These are phyloP conservation scores for Termitomyces eurrhizus DNA, from an alignment of 768 basidiomycete genomes.

Conservation along the genomic window DNA sequence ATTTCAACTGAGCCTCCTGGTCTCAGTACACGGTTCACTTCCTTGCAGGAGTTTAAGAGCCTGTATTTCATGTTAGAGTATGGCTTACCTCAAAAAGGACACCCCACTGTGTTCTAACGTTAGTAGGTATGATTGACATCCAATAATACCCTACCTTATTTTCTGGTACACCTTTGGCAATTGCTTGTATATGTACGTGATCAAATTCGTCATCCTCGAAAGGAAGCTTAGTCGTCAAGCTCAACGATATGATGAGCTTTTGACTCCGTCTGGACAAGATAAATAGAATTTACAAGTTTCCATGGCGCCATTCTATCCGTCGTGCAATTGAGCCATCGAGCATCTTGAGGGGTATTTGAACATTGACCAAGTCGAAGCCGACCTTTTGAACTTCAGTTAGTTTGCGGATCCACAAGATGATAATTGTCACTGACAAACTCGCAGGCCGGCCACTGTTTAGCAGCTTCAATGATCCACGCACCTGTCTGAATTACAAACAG, in stretches of 20 bases:
- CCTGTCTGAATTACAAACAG: constrained; percentile 43
- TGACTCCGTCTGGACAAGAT: neutral
- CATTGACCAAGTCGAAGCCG: constrained; percentile 75
- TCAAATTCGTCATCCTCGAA: constrained; percentile 85
- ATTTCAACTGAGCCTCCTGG: constrained; percentile 71
- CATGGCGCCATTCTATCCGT: constrained; percentile 70
- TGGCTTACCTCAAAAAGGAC: constrained; percentile 56
- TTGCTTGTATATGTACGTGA: constrained; percentile 66
- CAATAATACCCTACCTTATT: constrained; percentile 49
- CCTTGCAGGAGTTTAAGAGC: constrained; percentile 35
- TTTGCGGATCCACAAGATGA: neutral
- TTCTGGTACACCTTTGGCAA: constrained; percentile 69
- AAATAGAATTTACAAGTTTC: constrained; percentile 58
- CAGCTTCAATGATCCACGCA: constrained; percentile 70
- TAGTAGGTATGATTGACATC: constrained; percentile 1
- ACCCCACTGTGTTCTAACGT: constrained; percentile 48
- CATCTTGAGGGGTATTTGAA: constrained; percentile 57
- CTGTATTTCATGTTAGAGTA: neutral
- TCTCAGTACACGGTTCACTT: constrained; percentile 65
- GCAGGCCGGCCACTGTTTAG: constrained; percentile 64
- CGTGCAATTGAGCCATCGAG: constrained; percentile 47
- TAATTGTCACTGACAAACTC: constrained; percentile 45
- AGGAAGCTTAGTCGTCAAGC: constrained; percentile 70
- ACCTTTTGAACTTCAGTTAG: constrained; percentile 38
- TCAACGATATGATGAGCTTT: constrained; percentile 21